These are phyloP conservation scores for Phanerodontia chrysosporium DNA, from an alignment of 768 basidiomycete genomes.

Conservation along the genomic window DNA sequence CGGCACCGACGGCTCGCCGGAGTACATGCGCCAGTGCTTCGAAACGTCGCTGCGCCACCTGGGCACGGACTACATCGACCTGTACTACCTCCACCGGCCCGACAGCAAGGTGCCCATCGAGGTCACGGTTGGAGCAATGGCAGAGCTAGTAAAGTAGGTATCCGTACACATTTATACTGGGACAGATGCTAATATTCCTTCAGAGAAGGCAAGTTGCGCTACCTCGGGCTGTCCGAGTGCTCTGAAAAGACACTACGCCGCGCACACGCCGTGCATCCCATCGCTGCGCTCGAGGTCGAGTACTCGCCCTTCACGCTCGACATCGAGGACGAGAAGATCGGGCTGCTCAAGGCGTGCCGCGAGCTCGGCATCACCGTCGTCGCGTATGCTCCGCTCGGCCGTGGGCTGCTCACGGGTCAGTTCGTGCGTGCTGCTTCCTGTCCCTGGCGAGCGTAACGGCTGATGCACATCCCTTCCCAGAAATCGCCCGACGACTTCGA, in stretches of 20 bases:
- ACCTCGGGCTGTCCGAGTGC: conserved; percentile 28
- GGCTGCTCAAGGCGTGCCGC: conserved; percentile 34
- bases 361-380: conserved; percentile 44
- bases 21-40: conserved; percentile 35
- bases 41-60: conserved; percentile 36
- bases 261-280: conserved; percentile 40
- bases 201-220: conserved; percentile 26
- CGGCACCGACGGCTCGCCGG: conserved; percentile 32
- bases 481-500: conserved; percentile 32
- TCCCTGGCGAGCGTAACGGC: background rate
- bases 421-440: conserved; percentile 12
- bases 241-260: conserved; percentile 20
- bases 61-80: conserved; percentile 33
- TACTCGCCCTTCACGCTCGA: conserved; percentile 42
- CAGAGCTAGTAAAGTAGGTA: conserved; percentile 7
- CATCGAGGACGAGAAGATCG: conserved; percentile 37
- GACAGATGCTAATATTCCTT: background rate
- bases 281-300: conserved; percentile 42
- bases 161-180: background rate
- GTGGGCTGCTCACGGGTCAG: conserved; percentile 26
- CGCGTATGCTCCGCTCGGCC: conserved; percentile 37
- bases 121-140: conserved; percentile 10
- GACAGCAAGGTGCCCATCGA: conserved; percentile 24
- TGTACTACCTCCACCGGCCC: conserved; percentile 36
- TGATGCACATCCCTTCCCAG: background rate